Percentiles rank a stretch among this genome's conserved stretches.
phyloP scores from a whole-genome alignment of 805 yeast genomes.

The Cyberlindnera sargentensis region DNA sequence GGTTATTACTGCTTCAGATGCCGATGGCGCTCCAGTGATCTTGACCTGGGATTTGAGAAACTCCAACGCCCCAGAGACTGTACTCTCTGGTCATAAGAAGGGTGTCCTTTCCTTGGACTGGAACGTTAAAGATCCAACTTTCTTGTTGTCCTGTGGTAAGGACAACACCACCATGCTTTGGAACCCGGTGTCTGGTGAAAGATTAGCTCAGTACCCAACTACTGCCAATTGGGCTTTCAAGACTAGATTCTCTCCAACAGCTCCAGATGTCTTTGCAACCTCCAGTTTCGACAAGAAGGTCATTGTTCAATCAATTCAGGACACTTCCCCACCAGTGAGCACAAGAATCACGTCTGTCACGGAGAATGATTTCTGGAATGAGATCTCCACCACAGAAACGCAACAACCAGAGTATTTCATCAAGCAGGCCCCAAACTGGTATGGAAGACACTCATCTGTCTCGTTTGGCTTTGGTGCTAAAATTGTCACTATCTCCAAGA shows the following conservation, averaged over 20 bases:
- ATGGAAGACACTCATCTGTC: constrained; percentile 64
- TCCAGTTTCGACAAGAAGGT: constrained; percentile 85
- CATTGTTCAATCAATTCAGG: constrained; percentile 80
- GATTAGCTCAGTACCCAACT: constrained; percentile 83
- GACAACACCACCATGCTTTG: constrained; percentile 84
- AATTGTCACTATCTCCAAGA: constrained; percentile 47
- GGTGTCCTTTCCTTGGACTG: constrained; percentile 91
- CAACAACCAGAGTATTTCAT: constrained; percentile 66
- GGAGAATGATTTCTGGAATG: constrained; percentile 84
- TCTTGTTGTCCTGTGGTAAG: constrained; percentile 85
- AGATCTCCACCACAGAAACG: constrained; percentile 58
- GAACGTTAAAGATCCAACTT: constrained; percentile 75
- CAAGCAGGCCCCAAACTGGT: constrained; percentile 88
- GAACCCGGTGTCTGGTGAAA: constrained; percentile 75
- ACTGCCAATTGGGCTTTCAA: constrained; percentile 92
- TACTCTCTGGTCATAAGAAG: constrained; percentile 73
- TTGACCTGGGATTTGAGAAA: constrained; percentile 93
- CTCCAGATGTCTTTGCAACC: constrained; percentile 86
- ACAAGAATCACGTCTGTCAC: constrained; percentile 35
- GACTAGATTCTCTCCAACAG: constrained; percentile 76
- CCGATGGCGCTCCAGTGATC: constrained; percentile 73
- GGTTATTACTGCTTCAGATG: constrained; percentile 80
- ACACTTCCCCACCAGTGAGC: constrained; percentile 56
- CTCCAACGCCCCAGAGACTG: constrained; percentile 79
- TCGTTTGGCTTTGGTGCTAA: constrained; percentile 94